Evolutionary conservation across 495 filamentous ascomycete species (phyloP).

Genomic region (Astrothelium subdiscretum): DNA sequence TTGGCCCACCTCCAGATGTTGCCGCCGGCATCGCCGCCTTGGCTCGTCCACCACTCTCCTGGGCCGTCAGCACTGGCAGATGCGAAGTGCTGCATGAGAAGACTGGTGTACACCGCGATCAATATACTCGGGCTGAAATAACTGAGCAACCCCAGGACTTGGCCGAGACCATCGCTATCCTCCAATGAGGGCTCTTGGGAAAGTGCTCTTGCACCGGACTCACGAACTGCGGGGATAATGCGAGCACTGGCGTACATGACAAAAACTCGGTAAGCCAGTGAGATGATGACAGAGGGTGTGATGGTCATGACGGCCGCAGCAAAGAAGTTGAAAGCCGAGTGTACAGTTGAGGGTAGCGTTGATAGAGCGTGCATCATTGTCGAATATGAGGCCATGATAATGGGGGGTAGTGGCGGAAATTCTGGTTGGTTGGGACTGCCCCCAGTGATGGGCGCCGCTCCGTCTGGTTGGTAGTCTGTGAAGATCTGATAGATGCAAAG

Average conservation of each 20-base stretch:
- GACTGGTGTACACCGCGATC: conserved; percentile 91
- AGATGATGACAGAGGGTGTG: conserved; percentile 89
- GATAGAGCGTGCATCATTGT: conserved; percentile 78
- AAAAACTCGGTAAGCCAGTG: conserved; percentile 79
- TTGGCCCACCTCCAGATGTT: conserved; percentile 93
- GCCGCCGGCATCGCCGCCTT: conserved; percentile 65
- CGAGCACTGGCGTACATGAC: conserved; percentile 93
- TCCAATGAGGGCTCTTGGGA: conserved; percentile 74
- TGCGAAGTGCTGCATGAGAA: conserved; percentile 90
- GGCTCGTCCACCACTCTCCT: conserved; percentile 75
- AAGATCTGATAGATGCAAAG: conserved; percentile 99
- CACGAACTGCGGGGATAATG: conserved; percentile 86
- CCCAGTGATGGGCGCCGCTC: conserved; percentile 35
- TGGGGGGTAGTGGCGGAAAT: conserved; percentile 86
- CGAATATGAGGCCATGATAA: conserved; percentile 97
- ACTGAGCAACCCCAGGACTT: conserved; percentile 66
- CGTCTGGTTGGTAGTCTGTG: conserved; percentile 85
- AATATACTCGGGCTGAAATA: conserved; percentile 90
- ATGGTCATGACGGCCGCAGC: conserved; percentile 83
- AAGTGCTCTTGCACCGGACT: conserved; percentile 69
- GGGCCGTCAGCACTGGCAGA: conserved; percentile 48
- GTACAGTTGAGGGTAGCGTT: conserved; percentile 68
- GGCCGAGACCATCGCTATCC: conserved; percentile 70
- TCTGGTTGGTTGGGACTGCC: conserved; percentile 51
- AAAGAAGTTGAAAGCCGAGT: conserved; percentile 75